Evolutionary conservation across 2,329 filamentous ascomycete species (phyloP), one percentile per base, ranked within the genome.

Genomic region (Xylaria sp.): DNA sequence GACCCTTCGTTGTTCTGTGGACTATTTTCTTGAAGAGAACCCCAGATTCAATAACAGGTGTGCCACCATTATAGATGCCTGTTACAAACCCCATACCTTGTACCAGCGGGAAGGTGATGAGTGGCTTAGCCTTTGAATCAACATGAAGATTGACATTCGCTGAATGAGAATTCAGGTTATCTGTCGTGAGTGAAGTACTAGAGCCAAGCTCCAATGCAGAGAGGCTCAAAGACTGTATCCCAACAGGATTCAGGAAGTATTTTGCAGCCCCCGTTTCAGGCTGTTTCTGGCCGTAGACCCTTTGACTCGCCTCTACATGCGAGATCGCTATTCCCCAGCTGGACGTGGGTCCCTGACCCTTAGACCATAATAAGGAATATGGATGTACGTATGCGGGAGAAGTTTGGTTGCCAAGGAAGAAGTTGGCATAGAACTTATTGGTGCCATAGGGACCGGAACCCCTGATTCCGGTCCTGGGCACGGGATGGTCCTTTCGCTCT

Each of bases 41-140:
- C 0, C 89, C 90, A 25, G 90, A 91, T 74, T 94, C 90, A 52
- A 98, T 85, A 3, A 90, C 77, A 0, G 95, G 95, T 8, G 89
- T 90, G 0, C 89, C 85, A 36, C 89, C 89, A 63, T 85, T 85
- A 80, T 94, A 98, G 20, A 92, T 80, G 0, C 86, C 94, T 4
- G 94, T 98, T 20, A 97, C 84, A 75, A 94, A 97, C 0, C 89
- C 91, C 89, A 97, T 96, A 12, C 96, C 96, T 77, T 98, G 95
- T 0, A 97, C 89, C 8, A 98, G 78, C 0, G 94, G 94, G 72
- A 97, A 94, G 0, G 88, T 91, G 23, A 98, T 86, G 1, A 86
- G 84, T 0, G 91, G 87, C 1, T 83, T 79, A 8, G 86, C 84
- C 2, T 83, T 83, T n/a, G 79, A 77, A 25, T 84, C 82, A 2